Base-by-base conservation (phyloP, 176 grass and related monocot species). In the Metroxylon sagu region DNA sequence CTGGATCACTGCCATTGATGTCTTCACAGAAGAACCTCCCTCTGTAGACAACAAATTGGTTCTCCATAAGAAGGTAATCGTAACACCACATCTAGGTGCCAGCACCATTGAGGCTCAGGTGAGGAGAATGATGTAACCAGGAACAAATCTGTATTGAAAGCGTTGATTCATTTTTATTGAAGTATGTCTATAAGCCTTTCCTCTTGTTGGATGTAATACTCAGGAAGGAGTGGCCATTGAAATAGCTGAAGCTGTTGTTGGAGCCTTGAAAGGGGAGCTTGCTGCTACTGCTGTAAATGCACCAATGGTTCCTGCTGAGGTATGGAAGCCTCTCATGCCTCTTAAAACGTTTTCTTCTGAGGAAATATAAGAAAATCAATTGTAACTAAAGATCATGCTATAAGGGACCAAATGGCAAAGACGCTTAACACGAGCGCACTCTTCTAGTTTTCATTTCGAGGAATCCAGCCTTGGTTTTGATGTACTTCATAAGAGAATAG, bases 41-140 rank as follows among this genome's bases (percentile, higher is more conserved):
- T 27, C 64, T 29, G 17, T 30, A 35, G 64, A 67, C 50, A 54
- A 27, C 10, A 67, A 67, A 7, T 14, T 67, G 64, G 64, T 54
- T 51, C 53, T 55, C 26, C 51, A 67, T 67, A 26, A 54, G 27
- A 67, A 39, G 18, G 64, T 66, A 28, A 53, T 12, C 12, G 64
- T 2, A 49, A 52, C 64, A 53, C 64, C 64, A 53, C 64, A 66
- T 26, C 64, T 66, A 54, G 64, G 64, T 18, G 64, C 64, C 29
- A 66, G 64, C 50, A 66, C 64, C 53, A 50, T 66, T 6, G 64
- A 66, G 12, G 64, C 64, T 53, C 64, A 66, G 64, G 64, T 66
- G 14, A 27, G 64, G 18, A 6, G 30, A 35, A 35, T 35, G 31
- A 35, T 7, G 8, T 8, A 35, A 5, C 2, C 30, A 6, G 4